These are phyloP conservation scores for Maudiozyma barnettii DNA, from an alignment of 805 yeast species.

Conservation along the genomic window DNA sequence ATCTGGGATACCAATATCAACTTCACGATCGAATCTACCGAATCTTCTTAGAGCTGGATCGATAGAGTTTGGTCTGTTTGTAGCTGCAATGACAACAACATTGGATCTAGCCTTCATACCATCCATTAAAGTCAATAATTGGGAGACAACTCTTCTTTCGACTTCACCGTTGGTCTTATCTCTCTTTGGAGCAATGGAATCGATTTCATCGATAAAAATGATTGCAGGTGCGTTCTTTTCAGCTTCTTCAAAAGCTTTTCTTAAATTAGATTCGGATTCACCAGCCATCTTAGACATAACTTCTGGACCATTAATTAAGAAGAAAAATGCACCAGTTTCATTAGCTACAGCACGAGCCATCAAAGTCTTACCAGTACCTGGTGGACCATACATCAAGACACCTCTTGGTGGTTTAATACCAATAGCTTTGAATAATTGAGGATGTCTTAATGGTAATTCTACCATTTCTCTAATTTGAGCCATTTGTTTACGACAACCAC, in stretches of 20 bases:
- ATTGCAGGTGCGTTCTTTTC: slow-evolving; percentile 97
- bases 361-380: slow-evolving; percentile 98
- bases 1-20: slow-evolving; percentile 92
- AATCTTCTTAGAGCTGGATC: slow-evolving; percentile 81
- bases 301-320: slow-evolving; percentile 96
- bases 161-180: slow-evolving; percentile 99
- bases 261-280: slow-evolving; percentile 91
- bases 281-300: slow-evolving; percentile 99
- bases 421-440: slow-evolving; percentile 92
- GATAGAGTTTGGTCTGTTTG: slow-evolving; percentile 65
- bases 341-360: slow-evolving; percentile 99
- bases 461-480: slow-evolving; percentile 98
- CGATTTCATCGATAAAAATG: slow-evolving; percentile 96
- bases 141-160: slow-evolving; percentile 98
- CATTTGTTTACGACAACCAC: slow-evolving; percentile 98
- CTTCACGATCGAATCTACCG: slow-evolving; percentile 84
- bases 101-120: slow-evolving; percentile 99
- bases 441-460: slow-evolving; percentile 95
- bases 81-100: slow-evolving; percentile 97
- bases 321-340: slow-evolving; percentile 98
- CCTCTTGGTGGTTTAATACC: slow-evolving; percentile 99
- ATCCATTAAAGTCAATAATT: slow-evolving; percentile 94
- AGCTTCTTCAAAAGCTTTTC: slow-evolving; percentile 98
- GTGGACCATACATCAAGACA: slow-evolving; percentile 96
- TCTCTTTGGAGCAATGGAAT: slow-evolving; percentile 98